These are phyloP conservation scores for Haematococcus sp. DNA, from an alignment of 139 green algal genomes.

Conservation along the genomic window DNA sequence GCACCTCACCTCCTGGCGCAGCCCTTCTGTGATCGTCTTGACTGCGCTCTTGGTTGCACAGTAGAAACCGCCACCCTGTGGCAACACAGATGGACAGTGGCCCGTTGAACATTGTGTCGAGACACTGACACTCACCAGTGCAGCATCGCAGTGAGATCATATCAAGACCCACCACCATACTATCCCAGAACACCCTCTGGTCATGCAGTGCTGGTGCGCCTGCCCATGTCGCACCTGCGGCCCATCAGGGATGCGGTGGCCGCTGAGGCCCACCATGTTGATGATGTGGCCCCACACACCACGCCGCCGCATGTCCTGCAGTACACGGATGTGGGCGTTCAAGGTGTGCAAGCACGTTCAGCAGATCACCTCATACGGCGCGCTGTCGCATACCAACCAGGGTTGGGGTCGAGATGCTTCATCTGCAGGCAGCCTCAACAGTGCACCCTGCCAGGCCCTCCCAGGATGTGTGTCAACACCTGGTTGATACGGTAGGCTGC, in stretches of 20 bases:
- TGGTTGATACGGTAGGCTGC: too few species aligned
- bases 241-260: conserved; percentile 62
- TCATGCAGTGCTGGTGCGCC: background rate
- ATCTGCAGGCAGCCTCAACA: too few species aligned
- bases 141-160: too few species aligned
- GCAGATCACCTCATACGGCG: too few species aligned
- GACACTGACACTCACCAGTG: background rate
- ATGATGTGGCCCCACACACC: conserved; percentile 71
- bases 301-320: conserved; percentile 67
- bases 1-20: conserved; percentile 58
- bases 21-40: conserved; percentile 66
- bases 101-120: background rate
- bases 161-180: too few species aligned
- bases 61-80: conserved; percentile 55
- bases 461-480: too few species aligned
- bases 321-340: background rate
- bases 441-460: too few species aligned
- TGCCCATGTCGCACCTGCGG: too few species aligned
- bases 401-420: too few species aligned
- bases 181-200: background rate
- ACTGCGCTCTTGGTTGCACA: conserved; percentile 40
- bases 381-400: too few species aligned
- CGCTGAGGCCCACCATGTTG: conserved; percentile 67
- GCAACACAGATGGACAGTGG: background rate
- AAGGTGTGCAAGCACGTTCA: background rate